Base-by-base conservation (phyloP, 2,329 filamentous ascomycete genomes). In the Claviceps lovelessii region DNA sequence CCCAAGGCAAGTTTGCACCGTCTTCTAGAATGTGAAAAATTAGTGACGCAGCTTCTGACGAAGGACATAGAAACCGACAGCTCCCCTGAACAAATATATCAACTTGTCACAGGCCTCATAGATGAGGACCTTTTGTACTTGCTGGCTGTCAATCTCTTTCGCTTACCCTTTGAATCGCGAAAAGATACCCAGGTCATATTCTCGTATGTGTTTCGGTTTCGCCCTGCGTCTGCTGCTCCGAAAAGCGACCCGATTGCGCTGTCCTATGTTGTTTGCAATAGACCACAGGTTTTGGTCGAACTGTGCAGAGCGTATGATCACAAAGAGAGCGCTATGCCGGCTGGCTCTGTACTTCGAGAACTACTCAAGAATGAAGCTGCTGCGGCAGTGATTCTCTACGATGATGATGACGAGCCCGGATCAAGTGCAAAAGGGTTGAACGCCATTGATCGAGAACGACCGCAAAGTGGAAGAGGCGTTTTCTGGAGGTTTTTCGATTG, bases 401-500 rank as follows among this genome's bases (percentile, higher is more conserved):
- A 97, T 65, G 88, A 96, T 67, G 88, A 87, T 5, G 79, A 80
- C 46, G 79, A 83, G 57, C 74, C 76, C 29, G 83, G 85, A 35
- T 88, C 85, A 54, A 84, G 81, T 61, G 80, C 81, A n/a, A 83
- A 89, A 59, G 86, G 89, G 46, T 76, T 95, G 44, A 83, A 79
- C 52, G 84, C 81, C 28, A 87, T 96, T 58, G 86, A 93, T 63
- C 81, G 85, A 49, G 85, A 88, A 57, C 72, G 82, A 45, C 82
- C 80, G 39, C 86, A 93, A 62, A 85, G 80, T 49, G 90, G 90
- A 13, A 79, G 83, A 48, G 91, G 91, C 3, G 83, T 96, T 2
- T 96, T 98, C 68, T 98, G 93, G 93, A 85, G 81, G 49, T 97
- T 97, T 72, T 97, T 98, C 66, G 83, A 86, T 58, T 98, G 91